Conservation (phyloP, 306 rosid species). For the Crataegus laevigata region DNA sequence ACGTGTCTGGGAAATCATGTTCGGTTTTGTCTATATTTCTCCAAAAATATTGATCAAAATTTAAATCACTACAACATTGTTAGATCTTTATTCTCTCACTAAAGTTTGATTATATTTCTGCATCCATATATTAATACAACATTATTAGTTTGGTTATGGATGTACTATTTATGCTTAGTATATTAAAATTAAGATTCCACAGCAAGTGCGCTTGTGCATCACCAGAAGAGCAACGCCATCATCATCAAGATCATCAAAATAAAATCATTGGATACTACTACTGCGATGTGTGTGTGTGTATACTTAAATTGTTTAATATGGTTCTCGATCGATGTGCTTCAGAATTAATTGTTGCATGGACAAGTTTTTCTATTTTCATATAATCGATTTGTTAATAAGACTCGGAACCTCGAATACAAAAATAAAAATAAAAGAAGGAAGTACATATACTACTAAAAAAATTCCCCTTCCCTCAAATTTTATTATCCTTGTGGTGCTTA, state of each 20-base stretch:
- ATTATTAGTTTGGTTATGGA: slow-evolving; percentile 4
- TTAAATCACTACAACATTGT: neutral
- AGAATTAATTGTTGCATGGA: neutral
- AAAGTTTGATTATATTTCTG: slow-evolving; percentile 9
- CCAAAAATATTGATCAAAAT: neutral
- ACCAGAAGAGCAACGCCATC: slow-evolving; percentile 9
- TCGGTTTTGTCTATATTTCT: neutral
- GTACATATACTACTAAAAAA: neutral
- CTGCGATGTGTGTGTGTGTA: neutral
- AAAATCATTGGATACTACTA: slow-evolving; percentile 6
- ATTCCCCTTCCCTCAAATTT: no score
- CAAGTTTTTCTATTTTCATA: neutral
- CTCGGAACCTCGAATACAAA: no score
- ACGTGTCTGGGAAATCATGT: slow-evolving; percentile 26
- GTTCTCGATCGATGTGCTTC: neutral
- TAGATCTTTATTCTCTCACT: slow-evolving; percentile 10
- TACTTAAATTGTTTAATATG: no score
- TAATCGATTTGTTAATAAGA: no score
- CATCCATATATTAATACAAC: neutral
- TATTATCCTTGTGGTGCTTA: no score
- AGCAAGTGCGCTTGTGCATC: slow-evolving; percentile 17
- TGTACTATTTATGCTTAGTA: neutral
- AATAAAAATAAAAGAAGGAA: neutral
- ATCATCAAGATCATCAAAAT: slow-evolving; percentile 10
- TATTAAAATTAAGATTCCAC: slow-evolving; percentile 19